Evolutionary conservation across 208 protist genomes (phyloP), one percentile per base, ranked within the genome.

Genomic region (Leishmania tarentolae): DNA sequence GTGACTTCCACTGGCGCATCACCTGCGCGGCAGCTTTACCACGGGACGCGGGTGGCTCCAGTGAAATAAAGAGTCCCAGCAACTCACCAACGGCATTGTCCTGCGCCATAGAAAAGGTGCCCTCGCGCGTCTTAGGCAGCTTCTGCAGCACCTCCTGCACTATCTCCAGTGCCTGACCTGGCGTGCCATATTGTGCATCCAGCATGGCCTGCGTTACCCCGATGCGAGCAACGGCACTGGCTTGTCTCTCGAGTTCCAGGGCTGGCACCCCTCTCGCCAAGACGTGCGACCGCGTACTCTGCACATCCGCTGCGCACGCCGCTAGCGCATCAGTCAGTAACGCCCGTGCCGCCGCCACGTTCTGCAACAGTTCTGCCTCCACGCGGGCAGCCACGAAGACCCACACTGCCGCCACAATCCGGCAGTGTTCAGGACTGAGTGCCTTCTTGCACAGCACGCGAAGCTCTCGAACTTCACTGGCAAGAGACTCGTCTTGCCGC

Each of bases 111-210:
- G 88, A 84, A 65, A 94, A 88, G 72, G 70, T 77, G 37, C 93
- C 93, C 37, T 94, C 87, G 21, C 85, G 68, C 13, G 85, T 91
- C 82, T 96, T 96, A 9, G 93, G 93, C 3, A 95, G 87, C 71
- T 69, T 69, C 78, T 92, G 90, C 52, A 96, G 59, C 53, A 85
- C 85, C 82, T 96, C 90, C 44, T 83, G 78, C 57, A 91, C 91
- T 28, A 89, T 86, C 74, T 95, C 93, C 75, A 94, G 84, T 7
- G 93, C 93, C 44, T 85, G 82, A 40, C 82, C 82, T 1, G 76
- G 82, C 2, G 82, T 78, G 61, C 82, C 82, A 70, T 85, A 85
- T 61, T 78, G 82, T n/a, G 47, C 71, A 57, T 85, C 87, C 74
- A 77, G 82, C 79, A 59, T 81, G 66, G 47, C 89, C 86, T 57